phyloP scores from a whole-genome alignment of 2,329 filamentous ascomycete genomes.

The Ophiostoma sp. region DNA sequence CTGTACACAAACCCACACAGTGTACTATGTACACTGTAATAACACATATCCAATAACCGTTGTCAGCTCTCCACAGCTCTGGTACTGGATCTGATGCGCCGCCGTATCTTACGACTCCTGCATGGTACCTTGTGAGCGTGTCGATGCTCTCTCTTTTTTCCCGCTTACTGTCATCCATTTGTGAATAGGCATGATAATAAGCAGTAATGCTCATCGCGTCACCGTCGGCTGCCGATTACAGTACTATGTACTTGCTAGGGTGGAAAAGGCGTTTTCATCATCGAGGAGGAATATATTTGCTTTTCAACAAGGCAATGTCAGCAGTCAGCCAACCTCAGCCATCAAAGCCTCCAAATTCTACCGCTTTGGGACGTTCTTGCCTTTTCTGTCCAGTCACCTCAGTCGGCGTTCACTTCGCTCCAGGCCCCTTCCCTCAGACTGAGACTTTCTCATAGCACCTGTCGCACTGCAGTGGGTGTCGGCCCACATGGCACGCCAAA shows the following conservation, averaged over 20 bases:
- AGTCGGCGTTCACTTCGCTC: not conserved
- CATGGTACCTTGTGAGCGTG: not conserved
- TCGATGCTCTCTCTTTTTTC: not conserved
- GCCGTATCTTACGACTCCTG: not conserved
- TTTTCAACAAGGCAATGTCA: not conserved
- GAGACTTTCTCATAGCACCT: not conserved
- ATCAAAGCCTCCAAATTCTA: not conserved
- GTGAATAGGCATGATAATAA: too few relatives aligned
- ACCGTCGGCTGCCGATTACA: not conserved
- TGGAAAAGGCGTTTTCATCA: too few relatives aligned
- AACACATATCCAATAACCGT: not conserved
- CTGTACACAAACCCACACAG: too few relatives aligned
- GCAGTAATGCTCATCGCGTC: not conserved
- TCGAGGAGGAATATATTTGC: too few relatives aligned
- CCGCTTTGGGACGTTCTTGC: not conserved
- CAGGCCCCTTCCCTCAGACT: not conserved
- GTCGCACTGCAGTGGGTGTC: constrained; percentile 17
- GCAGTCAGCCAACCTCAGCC: not conserved
- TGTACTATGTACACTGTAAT: not conserved
- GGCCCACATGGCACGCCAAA: constrained; percentile 3
- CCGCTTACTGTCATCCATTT: too few relatives aligned
- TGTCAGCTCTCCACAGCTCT: constrained; percentile 5
- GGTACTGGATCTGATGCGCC: not conserved
- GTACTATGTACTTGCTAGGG: too few relatives aligned
- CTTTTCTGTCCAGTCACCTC: not conserved